Base-by-base conservation (phyloP, 805 yeast species). In the Teunomyces funiuensis region DNA sequence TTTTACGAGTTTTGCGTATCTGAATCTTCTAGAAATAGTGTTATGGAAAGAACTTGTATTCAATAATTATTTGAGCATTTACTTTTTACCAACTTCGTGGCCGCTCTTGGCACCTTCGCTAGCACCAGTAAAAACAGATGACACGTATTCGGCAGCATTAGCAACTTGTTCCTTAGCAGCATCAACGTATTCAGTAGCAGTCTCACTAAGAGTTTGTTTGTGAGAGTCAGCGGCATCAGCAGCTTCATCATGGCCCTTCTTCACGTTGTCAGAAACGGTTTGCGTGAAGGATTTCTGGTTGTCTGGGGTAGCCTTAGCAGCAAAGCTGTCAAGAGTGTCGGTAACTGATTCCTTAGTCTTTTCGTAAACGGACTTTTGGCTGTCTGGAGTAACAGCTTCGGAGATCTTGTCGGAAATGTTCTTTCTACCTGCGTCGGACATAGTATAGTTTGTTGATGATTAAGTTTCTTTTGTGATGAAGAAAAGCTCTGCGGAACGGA, bases 201-300 rank as follows among this genome's bases (percentile, higher is more conserved):
- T 69, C 44, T 74, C 79, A 36, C 64, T 54, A 44, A 69, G 57
- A 13, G 72, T 46, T 30, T 48, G 51, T 34, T 51, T 38, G 49
- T 62, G 28, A 16, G 52, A 46, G 26, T 47, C 26, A 26, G 58
- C 63, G 36, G 62, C 54, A 28, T 63, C 50, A 58, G 63, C 58
- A 48, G 71, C 82, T 47, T 79, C 80, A 50, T 76, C 78, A 58
- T 73, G 73, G 39, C 84, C 85, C 43, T 66, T 55, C 54, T 71
- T 61, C 47, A 79, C 70, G 42, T 79, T 64, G 66, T 87, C 96
- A 47, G 81, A 73, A 25, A 80, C 69, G 52, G 80, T 71, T 73
- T 89, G 96, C 46, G 77, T 65, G 49, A 77, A 65, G 33, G 90
- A 82, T 75, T 88, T 88, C 54, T 81, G 72, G 42, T 65, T 65